Percentiles rank a stretch among this genome's conserved stretches.
These are phyloP conservation scores for button mushroom (Agaricus bisporus) DNA, from an alignment of 768 basidiomycete species.

Conservation along the genomic window DNA sequence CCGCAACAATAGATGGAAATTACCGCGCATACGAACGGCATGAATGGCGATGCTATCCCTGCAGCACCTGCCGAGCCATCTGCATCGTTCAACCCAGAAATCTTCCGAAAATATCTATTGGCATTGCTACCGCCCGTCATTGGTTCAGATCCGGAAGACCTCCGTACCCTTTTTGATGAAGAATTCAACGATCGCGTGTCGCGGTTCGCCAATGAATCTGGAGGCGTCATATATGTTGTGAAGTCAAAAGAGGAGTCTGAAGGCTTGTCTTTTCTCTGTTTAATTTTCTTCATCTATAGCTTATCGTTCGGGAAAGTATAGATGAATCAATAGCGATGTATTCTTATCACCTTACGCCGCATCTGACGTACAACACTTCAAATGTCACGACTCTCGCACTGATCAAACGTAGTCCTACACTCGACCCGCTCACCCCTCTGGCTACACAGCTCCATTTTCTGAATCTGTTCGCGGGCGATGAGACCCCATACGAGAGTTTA, in stretches of 20 bases:
- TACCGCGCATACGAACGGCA: constrained; percentile 18
- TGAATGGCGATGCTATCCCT: constrained; percentile 19
- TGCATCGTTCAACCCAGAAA: constrained; percentile 53
- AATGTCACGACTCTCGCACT: constrained; percentile 86
- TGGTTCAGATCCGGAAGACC: constrained; percentile 61
- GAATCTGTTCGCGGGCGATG: constrained; percentile 84
- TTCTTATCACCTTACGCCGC: constrained; percentile 61
- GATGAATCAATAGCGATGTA: constrained; percentile 64
- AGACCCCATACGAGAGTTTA: constrained; percentile 91
- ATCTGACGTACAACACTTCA: constrained; percentile 74
- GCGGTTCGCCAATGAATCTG: constrained; percentile 70
- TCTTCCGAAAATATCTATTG: constrained; percentile 68
- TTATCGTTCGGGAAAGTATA: constrained; percentile 20
- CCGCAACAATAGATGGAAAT: constrained; percentile 14
- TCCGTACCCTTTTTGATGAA: constrained; percentile 63
- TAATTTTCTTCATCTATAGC: not conserved
- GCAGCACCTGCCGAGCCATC: constrained; percentile 14
- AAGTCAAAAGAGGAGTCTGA: constrained; percentile 72
- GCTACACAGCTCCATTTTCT: constrained; percentile 86
- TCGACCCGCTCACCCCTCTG: constrained; percentile 78
- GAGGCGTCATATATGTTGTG: constrained; percentile 76
- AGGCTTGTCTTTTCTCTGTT: constrained; percentile 36
- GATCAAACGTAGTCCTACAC: constrained; percentile 83
- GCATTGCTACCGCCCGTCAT: constrained; percentile 75
- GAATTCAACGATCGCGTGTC: constrained; percentile 71